Evolutionary conservation across 1,139 yeast genomes (phyloP), one percentile per base, ranked within the genome.

Genomic region (Diutina sp.): DNA sequence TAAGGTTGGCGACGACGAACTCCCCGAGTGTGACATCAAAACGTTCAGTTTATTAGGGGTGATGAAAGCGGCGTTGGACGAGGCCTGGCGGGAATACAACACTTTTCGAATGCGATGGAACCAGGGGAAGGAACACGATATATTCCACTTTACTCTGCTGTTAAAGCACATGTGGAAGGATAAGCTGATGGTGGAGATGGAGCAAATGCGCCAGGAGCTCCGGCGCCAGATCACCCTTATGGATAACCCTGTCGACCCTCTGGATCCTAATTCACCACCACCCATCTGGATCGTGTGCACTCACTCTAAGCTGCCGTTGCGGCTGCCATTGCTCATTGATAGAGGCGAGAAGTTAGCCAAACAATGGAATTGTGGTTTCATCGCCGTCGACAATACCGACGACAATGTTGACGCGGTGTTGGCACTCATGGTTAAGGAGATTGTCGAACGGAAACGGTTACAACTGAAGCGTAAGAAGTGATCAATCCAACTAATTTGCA

Each of bases 51-150:
- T 82, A 9, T 65, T 84, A 25, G 72, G 75, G 46, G 71, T 73
- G 6, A 79, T 82, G 58, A 76, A 79, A 63, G 74, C 72, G 6
- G 80, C 87, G 0, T 73, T 87, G 46, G 74, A 77, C 29, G 90
- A 85, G 59, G 91, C 91, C 1, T 87, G 95, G 95, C 74, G 72
- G 52, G 90, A 85, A 64, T 87, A 78, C 63, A 69, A 78, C 57
- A 71, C 74, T 6, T 86, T 81, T 65, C 77, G 77, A 58, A 69
- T 67, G 32, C 72, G 74, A 46, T 82, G 89, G 85, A 78, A 80
- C 56, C 70, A 72, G 55, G 88, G 89, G 2, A 73, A 80, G 61
- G 95, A 86, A 65, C 77, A 79, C 48, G 93, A 86, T 64, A 73
- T 82, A 0, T 84, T 82, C 62, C 82, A 87, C 0, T 63, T 87